Conservation (phyloP, 257 asterid species). For the Capsicum baccatum region DNA sequence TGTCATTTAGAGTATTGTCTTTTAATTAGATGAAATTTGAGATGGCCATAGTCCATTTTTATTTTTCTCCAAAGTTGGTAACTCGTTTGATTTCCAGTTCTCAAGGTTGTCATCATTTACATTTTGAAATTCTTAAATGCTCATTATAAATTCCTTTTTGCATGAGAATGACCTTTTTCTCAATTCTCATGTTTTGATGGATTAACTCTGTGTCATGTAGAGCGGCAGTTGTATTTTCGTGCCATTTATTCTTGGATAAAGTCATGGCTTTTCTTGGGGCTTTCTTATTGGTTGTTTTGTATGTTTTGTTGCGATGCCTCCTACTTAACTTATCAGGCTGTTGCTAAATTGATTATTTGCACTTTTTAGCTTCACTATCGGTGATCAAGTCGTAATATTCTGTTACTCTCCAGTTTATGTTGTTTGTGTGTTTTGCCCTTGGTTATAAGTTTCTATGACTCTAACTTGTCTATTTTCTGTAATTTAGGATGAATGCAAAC, state of each 20-base stretch:
- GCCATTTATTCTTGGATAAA: slow-evolving; percentile 7
- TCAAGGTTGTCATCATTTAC: slow-evolving; percentile 2
- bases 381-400: slow-evolving; percentile 1
- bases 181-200: slow-evolving; percentile 26
- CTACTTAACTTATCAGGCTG: not conserved
- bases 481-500: slow-evolving; percentile 89
- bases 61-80: not conserved
- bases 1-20: slow-evolving; percentile 1
- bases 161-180: slow-evolving; percentile 3
- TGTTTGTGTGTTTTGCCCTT: not conserved
- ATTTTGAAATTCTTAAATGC: not conserved
- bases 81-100: not conserved
- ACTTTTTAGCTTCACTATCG: not conserved
- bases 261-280: slow-evolving; percentile 8
- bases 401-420: slow-evolving; percentile 16
- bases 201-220: slow-evolving; percentile 8
- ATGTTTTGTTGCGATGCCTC: not conserved
- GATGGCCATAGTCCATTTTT: not conserved
- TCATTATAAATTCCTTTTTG: not conserved
- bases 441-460: slow-evolving; percentile 13
- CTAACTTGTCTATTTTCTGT: not conserved
- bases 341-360: not conserved
- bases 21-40: slow-evolving; percentile 1
- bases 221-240: not conserved
- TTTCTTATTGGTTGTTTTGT: slow-evolving; percentile 9